Base-by-base conservation (phyloP, 192 early-diverging fungal genomes). In the Coemansia sp. region DNA sequence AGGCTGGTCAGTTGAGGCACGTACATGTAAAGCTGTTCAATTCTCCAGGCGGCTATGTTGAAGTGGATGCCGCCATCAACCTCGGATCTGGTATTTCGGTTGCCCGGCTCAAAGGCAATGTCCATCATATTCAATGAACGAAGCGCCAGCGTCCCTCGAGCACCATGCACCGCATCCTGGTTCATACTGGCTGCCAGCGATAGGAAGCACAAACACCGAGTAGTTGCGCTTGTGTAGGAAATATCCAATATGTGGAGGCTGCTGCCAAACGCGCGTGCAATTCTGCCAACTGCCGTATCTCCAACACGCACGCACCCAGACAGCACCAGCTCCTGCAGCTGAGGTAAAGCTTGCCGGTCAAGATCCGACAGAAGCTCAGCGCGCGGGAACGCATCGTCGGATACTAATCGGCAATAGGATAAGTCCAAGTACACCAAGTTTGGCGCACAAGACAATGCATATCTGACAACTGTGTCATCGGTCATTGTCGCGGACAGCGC, bases 301-400 rank as follows among this genome's bases (percentile, higher is more conserved):
- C 50, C 56, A 29, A 76, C 52, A 5, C 44, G 27, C 10, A 6
- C 22, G 35, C 74, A 76, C 10, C 62, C 34, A 36, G 18, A 26
- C 2, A 69, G 63, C 17, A 48, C 43, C n/a, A 76, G 42, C 1
- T 24, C 35, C 17, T 55, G 17, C 14, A 76, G 60, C 22, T 56
- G 66, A 38, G 74, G 74, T 46, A 76, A 29, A 15, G 14, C 0
- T 14, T 29, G 46, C 15, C 46, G 24, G 46, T 50, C 46, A 35
- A 58, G 4, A 1, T 14, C 18, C 19, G 55, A 27, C 7, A 24
- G 3, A 9, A 38, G 12, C 14, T 58, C 60, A 12, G 55, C 55
- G 22, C 62, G 34, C 4, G 74, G 74, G 58, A 76, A 76, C 11
- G 74, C 63, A 11, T 69, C 64, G 19, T 40, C 33, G 1, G 67